phyloP scores from a whole-genome alignment of 2,329 filamentous ascomycete species.

The Pseudocercospora eumusae region DNA sequence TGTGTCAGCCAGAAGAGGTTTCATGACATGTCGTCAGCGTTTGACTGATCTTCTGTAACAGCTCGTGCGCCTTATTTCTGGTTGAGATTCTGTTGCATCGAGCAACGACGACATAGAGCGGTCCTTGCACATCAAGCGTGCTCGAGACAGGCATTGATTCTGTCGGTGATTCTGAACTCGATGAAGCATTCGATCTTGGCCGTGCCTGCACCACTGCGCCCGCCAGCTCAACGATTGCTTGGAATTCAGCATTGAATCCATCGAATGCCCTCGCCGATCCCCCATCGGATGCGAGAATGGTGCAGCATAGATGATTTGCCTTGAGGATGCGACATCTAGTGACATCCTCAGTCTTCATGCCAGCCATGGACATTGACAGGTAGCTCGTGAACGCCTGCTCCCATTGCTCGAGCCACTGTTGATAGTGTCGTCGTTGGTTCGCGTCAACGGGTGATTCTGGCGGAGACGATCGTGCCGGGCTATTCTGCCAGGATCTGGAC shows the following conservation, averaged over 20 bases:
- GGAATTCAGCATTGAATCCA: conserved; percentile 33
- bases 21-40: conserved; percentile 7
- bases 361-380: conserved; percentile 32
- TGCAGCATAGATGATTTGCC: conserved; percentile 39
- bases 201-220: conserved; percentile 29
- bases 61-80: conserved; percentile 26
- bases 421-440: conserved; percentile 28
- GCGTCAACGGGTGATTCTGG: conserved; percentile 25
- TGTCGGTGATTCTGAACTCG: conserved; percentile 19
- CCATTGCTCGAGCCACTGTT: conserved; percentile 39
- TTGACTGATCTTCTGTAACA: conserved; percentile 17
- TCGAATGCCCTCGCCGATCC: conserved; percentile 24
- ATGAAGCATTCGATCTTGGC: conserved; percentile 16
- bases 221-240: conserved; percentile 37
- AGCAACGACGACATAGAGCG: conserved; percentile 33
- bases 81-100: conserved; percentile 27
- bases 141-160: conserved; percentile 14
- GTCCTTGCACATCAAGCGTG: conserved; percentile 31
- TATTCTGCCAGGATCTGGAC: conserved; percentile 26
- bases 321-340: conserved; percentile 36
- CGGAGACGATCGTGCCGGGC: conserved; percentile 24
- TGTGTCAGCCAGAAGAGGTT: background rate
- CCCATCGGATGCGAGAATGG: conserved; percentile 34
- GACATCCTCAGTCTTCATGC: conserved; percentile 35
- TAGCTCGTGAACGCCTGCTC: conserved; percentile 37